phyloP scores from a whole-genome alignment of 1,284 basidiomycete species.

The Coriolopsis trogii region DNA sequence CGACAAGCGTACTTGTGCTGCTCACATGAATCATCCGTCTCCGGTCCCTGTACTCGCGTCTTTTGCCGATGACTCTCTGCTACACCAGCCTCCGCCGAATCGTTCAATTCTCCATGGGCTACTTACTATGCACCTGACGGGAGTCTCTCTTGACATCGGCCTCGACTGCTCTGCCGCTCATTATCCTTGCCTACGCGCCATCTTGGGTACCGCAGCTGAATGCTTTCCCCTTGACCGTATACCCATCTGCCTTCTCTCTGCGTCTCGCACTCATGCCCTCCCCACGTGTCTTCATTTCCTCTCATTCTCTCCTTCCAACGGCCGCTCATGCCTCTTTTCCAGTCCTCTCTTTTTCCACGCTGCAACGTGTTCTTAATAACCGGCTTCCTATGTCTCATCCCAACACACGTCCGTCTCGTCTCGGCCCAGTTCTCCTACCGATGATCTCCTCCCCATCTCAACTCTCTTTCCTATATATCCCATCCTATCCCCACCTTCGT shows the following conservation, averaged over 20 bases:
- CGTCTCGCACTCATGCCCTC: constrained; percentile 3
- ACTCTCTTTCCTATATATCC: not conserved
- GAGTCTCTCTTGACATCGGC: no score
- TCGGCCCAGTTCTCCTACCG: constrained; percentile 17
- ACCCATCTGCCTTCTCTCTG: not conserved
- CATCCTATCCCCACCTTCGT: constrained; percentile 4
- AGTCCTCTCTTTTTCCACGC: constrained; percentile 20
- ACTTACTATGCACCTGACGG: no score
- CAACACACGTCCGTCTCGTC: constrained; percentile 5
- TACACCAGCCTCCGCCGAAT: no score
- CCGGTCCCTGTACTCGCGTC: no score
- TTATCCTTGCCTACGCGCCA: no score
- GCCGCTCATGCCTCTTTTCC: constrained; percentile 25
- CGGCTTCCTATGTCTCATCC: constrained; percentile 14
- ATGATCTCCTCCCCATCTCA: constrained; percentile 11
- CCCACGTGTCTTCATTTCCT: constrained; percentile 33
- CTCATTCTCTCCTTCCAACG: constrained; percentile 20
- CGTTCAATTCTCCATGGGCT: no score
- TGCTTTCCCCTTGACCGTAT: no score
- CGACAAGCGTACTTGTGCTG: no score
- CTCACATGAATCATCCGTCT: no score
- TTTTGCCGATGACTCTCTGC: no score
- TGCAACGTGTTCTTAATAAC: constrained; percentile 35
- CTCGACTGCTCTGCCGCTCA: no score
- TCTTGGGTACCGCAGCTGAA: no score